These are phyloP conservation scores for Ustilago loliicola DNA, from an alignment of 1,284 basidiomycete genomes.

Conservation along the genomic window DNA sequence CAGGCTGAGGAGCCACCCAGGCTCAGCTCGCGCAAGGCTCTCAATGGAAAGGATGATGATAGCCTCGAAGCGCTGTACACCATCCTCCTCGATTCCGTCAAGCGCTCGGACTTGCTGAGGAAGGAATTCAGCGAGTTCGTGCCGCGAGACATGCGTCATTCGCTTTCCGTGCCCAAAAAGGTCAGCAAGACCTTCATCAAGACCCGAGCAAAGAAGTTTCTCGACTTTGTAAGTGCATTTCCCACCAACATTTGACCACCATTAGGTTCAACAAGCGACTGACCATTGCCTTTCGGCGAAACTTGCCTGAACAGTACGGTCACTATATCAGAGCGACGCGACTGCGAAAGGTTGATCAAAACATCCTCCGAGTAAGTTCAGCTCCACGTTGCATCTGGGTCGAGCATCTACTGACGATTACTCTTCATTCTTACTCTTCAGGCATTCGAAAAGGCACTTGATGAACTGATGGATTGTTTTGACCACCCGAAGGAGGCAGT, in stretches of 20 bases:
- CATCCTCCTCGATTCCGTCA: conserved; percentile 1
- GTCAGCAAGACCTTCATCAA: conserved; percentile 18
- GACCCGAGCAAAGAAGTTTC: conserved; percentile 8
- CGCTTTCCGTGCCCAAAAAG: conserved; percentile 2
- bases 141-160: background rate
- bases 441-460: conserved; percentile 13
- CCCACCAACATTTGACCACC: background rate
- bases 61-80: conserved; percentile 1
- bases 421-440: background rate
- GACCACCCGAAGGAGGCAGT: conserved; percentile 32
- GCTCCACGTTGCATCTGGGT: background rate
- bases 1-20: background rate
- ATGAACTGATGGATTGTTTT: conserved; percentile 41
- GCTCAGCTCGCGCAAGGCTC: background rate
- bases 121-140: conserved; percentile 29
- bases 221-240: conserved; percentile 24
- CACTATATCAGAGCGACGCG: background rate
- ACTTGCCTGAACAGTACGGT: background rate
- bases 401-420: background rate
- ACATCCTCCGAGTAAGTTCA: conserved; percentile 11
- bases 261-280: background rate
- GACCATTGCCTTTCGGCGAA: background rate
- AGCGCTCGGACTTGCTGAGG: conserved; percentile 19
- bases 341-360: background rate
- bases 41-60: background rate